phyloP scores from a whole-genome alignment of 2,329 filamentous ascomycete species.

The Cladophialophora carrionii region DNA sequence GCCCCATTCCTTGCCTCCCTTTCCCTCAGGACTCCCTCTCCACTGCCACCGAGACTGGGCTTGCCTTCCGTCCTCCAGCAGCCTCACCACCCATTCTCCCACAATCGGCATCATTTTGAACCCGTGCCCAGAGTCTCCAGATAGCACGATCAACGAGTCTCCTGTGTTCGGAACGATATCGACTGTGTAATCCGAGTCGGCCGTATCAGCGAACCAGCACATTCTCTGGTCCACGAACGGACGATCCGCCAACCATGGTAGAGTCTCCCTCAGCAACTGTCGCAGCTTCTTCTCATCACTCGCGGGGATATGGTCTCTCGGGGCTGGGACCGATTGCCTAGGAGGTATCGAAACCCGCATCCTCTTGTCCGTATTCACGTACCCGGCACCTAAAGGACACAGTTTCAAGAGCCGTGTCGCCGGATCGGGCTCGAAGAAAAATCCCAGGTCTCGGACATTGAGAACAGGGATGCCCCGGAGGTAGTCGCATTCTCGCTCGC shows the following conservation, averaged over 20 bases:
- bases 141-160: slow-evolving; percentile 55
- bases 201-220: slow-evolving; percentile 68
- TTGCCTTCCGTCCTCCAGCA: slow-evolving; percentile 54
- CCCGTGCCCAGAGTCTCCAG: slow-evolving; percentile 64
- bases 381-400: slow-evolving; percentile 63
- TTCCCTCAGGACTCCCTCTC: slow-evolving; percentile 47
- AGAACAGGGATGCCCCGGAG: slow-evolving; percentile 64
- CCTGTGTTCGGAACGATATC: slow-evolving; percentile 59
- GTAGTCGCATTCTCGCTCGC: slow-evolving; percentile 56
- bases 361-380: slow-evolving; percentile 54
- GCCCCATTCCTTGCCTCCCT: slow-evolving; percentile 46
- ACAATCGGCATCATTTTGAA: slow-evolving; percentile 66
- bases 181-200: slow-evolving; percentile 63
- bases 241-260: slow-evolving; percentile 58
- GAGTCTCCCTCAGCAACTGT: slow-evolving; percentile 55
- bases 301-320: slow-evolving; percentile 54
- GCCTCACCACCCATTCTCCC: slow-evolving; percentile 58
- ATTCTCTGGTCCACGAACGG: slow-evolving; percentile 61
- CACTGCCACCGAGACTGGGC: slow-evolving; percentile 56
- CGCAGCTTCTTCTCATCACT: slow-evolving; percentile 59
- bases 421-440: slow-evolving; percentile 68
- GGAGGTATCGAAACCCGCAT: slow-evolving; percentile 51
- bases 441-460: slow-evolving; percentile 64
- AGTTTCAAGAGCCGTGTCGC: slow-evolving; percentile 63
- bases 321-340: slow-evolving; percentile 40